Percentiles rank a stretch among this genome's conserved stretches.
These are phyloP conservation scores for Penicillium sp. DNA, from an alignment of 2,329 filamentous ascomycete species.

Conservation along the genomic window DNA sequence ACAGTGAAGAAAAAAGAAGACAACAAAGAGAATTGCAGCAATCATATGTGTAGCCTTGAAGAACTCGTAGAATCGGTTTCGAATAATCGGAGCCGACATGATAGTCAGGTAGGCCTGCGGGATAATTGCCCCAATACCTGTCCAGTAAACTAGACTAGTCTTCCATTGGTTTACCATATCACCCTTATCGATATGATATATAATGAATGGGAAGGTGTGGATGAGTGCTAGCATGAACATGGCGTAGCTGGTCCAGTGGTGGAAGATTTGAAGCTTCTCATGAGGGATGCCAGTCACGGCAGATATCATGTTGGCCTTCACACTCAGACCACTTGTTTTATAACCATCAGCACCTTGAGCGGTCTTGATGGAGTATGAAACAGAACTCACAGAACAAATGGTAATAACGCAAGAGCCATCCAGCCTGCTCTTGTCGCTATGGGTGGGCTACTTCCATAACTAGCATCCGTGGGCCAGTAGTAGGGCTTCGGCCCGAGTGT, in stretches of 20 bases:
- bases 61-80: conserved; percentile 60
- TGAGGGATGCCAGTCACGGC: conserved; percentile 59
- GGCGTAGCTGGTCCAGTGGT: conserved; percentile 59
- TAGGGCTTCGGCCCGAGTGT: conserved; percentile 56
- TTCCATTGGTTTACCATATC: conserved; percentile 55
- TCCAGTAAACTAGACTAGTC: conserved; percentile 56
- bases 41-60: conserved; percentile 61
- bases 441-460: conserved; percentile 57
- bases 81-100: conserved; percentile 55
- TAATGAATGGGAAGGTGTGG: conserved; percentile 64
- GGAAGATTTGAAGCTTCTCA: conserved; percentile 60
- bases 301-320: conserved; percentile 62
- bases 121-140: conserved; percentile 58
- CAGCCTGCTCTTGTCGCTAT: conserved; percentile 58
- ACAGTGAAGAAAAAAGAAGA: conserved; percentile 64
- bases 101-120: conserved; percentile 61
- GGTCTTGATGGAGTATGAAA: neutral
- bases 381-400: conserved; percentile 52
- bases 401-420: conserved; percentile 57
- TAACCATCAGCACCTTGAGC: neutral
- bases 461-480: conserved; percentile 57
- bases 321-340: conserved; percentile 47
- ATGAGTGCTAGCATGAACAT: conserved; percentile 61
- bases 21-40: conserved; percentile 56
- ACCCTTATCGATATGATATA: conserved; percentile 54